These are phyloP conservation scores for Eucalyptus regnans DNA, from an alignment of 345 rosid genomes.

Conservation along the genomic window DNA sequence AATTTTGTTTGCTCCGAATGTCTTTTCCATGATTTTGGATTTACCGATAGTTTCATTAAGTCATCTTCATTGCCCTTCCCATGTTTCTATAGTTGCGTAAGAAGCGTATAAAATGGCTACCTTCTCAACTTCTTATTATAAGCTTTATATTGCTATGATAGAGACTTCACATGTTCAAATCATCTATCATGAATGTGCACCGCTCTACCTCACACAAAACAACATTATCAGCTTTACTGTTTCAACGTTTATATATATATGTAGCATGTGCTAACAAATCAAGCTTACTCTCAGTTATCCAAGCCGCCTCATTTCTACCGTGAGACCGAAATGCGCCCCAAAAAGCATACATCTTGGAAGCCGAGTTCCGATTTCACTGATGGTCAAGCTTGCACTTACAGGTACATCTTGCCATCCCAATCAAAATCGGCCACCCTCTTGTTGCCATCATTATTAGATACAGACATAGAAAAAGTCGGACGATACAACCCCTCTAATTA, in stretches of 20 bases:
- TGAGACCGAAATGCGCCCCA: background rate
- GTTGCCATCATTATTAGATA: background rate
- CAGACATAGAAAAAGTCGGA: background rate
- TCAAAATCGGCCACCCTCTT: background rate
- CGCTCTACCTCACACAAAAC: background rate
- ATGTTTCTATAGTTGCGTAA: background rate
- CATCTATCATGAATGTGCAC: background rate
- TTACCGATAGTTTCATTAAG: background rate
- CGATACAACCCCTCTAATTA: background rate
- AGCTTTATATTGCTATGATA: background rate
- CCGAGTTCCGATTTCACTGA: background rate
- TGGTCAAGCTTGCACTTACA: background rate
- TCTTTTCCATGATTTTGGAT: background rate
- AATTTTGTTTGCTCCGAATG: background rate
- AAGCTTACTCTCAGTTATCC: background rate
- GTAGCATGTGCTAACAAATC: background rate
- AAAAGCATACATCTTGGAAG: background rate
- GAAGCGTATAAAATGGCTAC: background rate
- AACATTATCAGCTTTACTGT: background rate
- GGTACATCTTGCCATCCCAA: background rate
- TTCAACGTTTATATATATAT: background rate
- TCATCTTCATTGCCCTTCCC: background rate
- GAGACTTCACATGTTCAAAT: background rate
- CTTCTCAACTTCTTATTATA: background rate
- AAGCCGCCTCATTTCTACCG: background rate